Evolutionary conservation across 208 protist genomes (phyloP).

Genomic region (Porcisia deanei): DNA sequence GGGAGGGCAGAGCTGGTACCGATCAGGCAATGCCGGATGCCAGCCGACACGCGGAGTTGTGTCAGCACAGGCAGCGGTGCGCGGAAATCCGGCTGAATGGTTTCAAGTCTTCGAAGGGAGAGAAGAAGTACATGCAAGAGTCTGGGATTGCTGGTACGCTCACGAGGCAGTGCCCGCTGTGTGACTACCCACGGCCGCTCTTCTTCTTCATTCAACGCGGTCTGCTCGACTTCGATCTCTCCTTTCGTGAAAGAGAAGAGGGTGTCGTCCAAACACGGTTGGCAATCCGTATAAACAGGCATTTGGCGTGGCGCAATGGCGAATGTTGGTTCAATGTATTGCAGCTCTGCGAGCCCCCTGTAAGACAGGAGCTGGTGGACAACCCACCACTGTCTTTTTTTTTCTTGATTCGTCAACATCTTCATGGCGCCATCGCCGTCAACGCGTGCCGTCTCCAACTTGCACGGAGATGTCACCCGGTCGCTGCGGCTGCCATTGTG

Average conservation of each 20-base stretch:
- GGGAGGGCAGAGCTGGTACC: conserved; percentile 16
- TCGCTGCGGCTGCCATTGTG: conserved; percentile 10
- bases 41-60: conserved; percentile 32
- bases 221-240: conserved; percentile 29
- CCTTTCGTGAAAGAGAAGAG: conserved; percentile 24
- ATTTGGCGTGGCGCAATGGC: conserved; percentile 18
- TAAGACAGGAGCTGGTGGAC: conserved; percentile 45
- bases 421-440: conserved; percentile 27
- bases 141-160: conserved; percentile 16
- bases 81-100: conserved; percentile 31
- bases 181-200: conserved; percentile 35
- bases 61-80: conserved; percentile 11
- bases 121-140: background rate
- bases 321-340: conserved; percentile 77
- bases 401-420: conserved; percentile 36
- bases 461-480: background rate
- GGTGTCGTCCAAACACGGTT: conserved; percentile 20
- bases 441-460: conserved; percentile 63
- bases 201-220: conserved; percentile 38
- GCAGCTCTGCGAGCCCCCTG: conserved; percentile 60
- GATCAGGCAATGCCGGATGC: conserved; percentile 39
- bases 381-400: conserved; percentile 48
- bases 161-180: conserved; percentile 42
- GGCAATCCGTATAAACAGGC: conserved; percentile 20
- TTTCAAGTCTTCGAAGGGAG: background rate